phyloP scores from a whole-genome alignment of 75 land plant species.

The Sequoiadendron giganteum region DNA sequence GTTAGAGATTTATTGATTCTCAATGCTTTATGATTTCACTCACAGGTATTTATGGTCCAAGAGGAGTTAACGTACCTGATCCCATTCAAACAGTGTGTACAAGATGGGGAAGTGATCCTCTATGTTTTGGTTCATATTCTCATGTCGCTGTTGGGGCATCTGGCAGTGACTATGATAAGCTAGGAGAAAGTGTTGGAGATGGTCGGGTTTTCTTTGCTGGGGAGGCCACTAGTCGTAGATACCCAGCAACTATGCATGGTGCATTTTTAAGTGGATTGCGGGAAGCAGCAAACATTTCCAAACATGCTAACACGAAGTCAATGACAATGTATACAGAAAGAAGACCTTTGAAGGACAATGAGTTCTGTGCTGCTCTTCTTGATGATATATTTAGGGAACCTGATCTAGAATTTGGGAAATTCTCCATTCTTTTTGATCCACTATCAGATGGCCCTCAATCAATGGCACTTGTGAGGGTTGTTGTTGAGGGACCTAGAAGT shows the following conservation, averaged over 20 bases:
- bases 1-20: not conserved
- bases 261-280: constrained; percentile 44
- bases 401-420: constrained; percentile 63
- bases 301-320: constrained; percentile 13
- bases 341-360: constrained; percentile 37
- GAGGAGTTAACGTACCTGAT: constrained; percentile 63
- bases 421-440: constrained; percentile 63
- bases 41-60: constrained; percentile 62
- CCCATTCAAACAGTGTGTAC: constrained; percentile 67
- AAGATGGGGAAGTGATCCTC: constrained; percentile 69
- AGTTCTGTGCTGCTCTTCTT: constrained; percentile 41
- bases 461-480: constrained; percentile 58
- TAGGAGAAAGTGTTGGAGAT: constrained; percentile 40
- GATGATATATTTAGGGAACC: constrained; percentile 65
- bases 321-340: constrained; percentile 24
- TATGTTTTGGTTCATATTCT: constrained; percentile 68
- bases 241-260: constrained; percentile 52
- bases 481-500: constrained; percentile 17
- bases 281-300: constrained; percentile 34
- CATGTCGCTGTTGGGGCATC: constrained; percentile 67
- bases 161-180: constrained; percentile 61
- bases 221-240: constrained; percentile 38
- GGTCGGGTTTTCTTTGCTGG: constrained; percentile 42
- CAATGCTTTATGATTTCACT: not conserved
- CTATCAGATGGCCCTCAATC: constrained; percentile 43